These are phyloP conservation scores for Erythrophleum ivorense DNA, from an alignment of 331 rosid species.

Conservation along the genomic window DNA sequence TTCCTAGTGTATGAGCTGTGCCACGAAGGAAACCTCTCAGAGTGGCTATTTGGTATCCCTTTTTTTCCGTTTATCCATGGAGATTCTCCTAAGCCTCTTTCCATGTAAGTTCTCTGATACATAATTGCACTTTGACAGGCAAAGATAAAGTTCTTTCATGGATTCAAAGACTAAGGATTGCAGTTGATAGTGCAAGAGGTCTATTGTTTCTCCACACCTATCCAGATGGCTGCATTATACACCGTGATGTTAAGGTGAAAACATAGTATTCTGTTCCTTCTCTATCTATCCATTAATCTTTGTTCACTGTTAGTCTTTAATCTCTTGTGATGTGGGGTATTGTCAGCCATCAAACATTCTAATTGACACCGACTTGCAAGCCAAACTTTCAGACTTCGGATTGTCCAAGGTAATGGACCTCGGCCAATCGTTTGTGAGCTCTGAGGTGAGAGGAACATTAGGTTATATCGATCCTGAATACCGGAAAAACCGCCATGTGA, in stretches of 20 bases:
- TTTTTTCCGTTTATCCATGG: neutral
- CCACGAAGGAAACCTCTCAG: slow-evolving; percentile 67
- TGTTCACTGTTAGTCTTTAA: neutral
- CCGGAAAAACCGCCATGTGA: slow-evolving; percentile 61
- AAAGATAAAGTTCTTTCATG: slow-evolving; percentile 60
- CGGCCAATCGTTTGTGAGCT: slow-evolving; percentile 65
- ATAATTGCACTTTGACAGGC: slow-evolving; percentile 41
- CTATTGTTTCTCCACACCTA: slow-evolving; percentile 69
- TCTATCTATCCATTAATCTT: neutral
- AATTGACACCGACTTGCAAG: slow-evolving; percentile 56
- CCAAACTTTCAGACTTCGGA: slow-evolving; percentile 72
- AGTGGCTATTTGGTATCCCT: slow-evolving; percentile 68
- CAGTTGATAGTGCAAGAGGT: slow-evolving; percentile 65
- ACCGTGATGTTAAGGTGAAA: slow-evolving; percentile 71
- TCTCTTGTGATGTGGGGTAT: slow-evolving; percentile 11
- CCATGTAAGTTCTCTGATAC: neutral
- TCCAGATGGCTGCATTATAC: slow-evolving; percentile 69
- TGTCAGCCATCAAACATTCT: slow-evolving; percentile 77
- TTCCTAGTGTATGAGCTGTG: slow-evolving; percentile 79
- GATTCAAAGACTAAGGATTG: slow-evolving; percentile 65
- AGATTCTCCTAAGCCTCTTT: slow-evolving; percentile 17
- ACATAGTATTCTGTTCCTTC: neutral
- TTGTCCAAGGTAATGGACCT: slow-evolving; percentile 64
- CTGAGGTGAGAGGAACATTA: slow-evolving; percentile 78
- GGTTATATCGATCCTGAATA: slow-evolving; percentile 80